Conservation (phyloP, 1,284 basidiomycete species). For the Meira nashicola region DNA sequence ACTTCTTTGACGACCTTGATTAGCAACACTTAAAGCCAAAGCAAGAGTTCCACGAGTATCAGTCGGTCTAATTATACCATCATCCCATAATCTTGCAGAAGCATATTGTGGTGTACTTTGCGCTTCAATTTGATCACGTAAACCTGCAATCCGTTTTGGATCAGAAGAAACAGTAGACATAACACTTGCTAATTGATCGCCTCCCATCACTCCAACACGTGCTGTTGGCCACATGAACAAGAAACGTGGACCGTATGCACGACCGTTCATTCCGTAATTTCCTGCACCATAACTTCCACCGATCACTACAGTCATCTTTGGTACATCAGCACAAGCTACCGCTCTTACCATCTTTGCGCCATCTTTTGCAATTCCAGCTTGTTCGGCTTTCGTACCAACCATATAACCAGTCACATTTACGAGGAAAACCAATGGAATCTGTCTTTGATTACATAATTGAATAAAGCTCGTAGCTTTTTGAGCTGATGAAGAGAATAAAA, state of each 20-base stretch:
- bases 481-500: slow-evolving; percentile 86
- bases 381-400: slow-evolving; percentile 89
- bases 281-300: slow-evolving; percentile 92
- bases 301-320: slow-evolving; percentile 81
- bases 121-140: slow-evolving; percentile 75
- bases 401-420: slow-evolving; percentile 89
- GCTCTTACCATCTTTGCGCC: slow-evolving; percentile 97
- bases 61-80: slow-evolving; percentile 85
- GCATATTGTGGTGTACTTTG: slow-evolving; percentile 83
- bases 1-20: slow-evolving; percentile 42
- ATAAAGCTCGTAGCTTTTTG: slow-evolving; percentile 93
- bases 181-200: slow-evolving; percentile 81
- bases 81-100: slow-evolving; percentile 85
- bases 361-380: slow-evolving; percentile 92
- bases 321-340: slow-evolving; percentile 87
- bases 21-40: slow-evolving; percentile 70
- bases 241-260: slow-evolving; percentile 82
- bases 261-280: slow-evolving; percentile 62
- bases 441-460: slow-evolving; percentile 83
- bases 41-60: slow-evolving; percentile 85
- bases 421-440: slow-evolving; percentile 83
- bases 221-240: slow-evolving; percentile 98
- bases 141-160: slow-evolving; percentile 30
- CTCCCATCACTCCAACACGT: slow-evolving; percentile 93
- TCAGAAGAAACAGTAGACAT: slow-evolving; percentile 74